Evolutionary conservation across 2,329 filamentous ascomycete species (phyloP).

Genomic region (Volutella citrinella): DNA sequence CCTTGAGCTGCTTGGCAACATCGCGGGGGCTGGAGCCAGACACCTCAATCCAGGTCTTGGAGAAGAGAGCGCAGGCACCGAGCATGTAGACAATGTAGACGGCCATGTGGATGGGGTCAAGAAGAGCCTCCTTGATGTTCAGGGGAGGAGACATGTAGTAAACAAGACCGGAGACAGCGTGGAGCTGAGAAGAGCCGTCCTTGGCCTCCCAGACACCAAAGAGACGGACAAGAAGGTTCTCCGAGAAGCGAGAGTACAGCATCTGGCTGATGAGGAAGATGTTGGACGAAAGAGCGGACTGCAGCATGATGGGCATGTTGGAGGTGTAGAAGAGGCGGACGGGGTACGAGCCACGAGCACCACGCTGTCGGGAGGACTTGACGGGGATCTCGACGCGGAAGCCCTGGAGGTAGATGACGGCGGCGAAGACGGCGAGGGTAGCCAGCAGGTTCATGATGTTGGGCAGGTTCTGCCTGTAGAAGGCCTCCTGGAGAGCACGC

Average conservation of each 20-base stretch:
- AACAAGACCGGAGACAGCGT: conserved; percentile 86
- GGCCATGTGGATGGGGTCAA: conserved; percentile 94
- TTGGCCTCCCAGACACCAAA: conserved; percentile 98
- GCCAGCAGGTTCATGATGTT: conserved; percentile 99
- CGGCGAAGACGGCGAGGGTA: conserved; percentile 88
- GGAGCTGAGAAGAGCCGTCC: conserved; percentile 93
- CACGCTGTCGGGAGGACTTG: conserved; percentile 98
- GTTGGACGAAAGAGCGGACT: conserved; percentile 97
- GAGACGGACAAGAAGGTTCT: conserved; percentile 96
- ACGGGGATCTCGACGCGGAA: conserved; percentile 99
- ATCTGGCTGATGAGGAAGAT: conserved; percentile 99
- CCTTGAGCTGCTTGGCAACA: conserved; percentile 99
- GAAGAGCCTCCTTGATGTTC: conserved; percentile 94
- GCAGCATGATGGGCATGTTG: conserved; percentile 99
- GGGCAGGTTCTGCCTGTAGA: conserved; percentile 98
- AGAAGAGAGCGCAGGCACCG: conserved; percentile 95
- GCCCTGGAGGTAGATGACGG: conserved; percentile 98
- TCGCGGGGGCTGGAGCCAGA: conserved; percentile 96
- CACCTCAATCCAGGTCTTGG: conserved; percentile 99
- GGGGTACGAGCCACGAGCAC: conserved; percentile 96
- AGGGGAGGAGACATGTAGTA: conserved; percentile 99
- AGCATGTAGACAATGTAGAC: conserved; percentile 98
- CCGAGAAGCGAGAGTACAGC: conserved; percentile 98
- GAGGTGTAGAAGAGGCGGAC: conserved; percentile 99
- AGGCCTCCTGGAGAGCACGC: conserved; percentile 94